Evolutionary conservation across 768 basidiomycete species (phyloP).

Genomic region (Sporobolomyces pararoseus): DNA sequence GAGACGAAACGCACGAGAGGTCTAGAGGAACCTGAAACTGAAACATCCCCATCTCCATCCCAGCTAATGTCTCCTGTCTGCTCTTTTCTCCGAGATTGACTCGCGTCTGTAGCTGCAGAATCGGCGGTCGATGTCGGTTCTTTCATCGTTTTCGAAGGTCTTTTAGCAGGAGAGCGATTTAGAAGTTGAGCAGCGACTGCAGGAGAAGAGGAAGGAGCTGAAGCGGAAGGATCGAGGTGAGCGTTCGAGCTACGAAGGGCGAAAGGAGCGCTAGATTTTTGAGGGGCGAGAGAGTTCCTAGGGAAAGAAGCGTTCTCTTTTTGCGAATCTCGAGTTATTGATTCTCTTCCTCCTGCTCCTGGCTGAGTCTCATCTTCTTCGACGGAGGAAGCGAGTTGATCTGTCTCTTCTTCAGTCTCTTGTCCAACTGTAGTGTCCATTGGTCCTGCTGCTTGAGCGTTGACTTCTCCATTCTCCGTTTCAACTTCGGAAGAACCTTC

Average conservation of each 20-base stretch:
- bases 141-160: neutral
- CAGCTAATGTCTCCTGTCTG: neutral
- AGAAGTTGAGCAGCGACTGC: constrained; percentile 14
- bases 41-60: neutral
- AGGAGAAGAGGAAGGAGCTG: constrained; percentile 22
- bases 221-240: constrained; percentile 10
- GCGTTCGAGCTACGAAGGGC: neutral
- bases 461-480: neutral
- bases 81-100: too few relatives aligned
- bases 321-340: constrained; percentile 10
- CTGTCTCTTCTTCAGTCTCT: neutral
- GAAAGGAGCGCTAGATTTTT: neutral
- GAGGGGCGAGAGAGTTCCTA: neutral
- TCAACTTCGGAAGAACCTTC: neutral
- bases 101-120: neutral
- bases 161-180: neutral
- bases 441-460: neutral
- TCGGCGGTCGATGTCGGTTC: too few relatives aligned
- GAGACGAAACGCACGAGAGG: neutral
- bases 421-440: neutral
- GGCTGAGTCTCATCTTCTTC: neutral
- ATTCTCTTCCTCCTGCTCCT: neutral
- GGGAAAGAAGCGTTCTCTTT: constrained; percentile 22
- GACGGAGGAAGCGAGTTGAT: neutral
- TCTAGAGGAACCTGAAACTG: neutral